Evolutionary conservation across 129 eudicot genomes (phyloP).

Genomic region (Artemisia annua): DNA sequence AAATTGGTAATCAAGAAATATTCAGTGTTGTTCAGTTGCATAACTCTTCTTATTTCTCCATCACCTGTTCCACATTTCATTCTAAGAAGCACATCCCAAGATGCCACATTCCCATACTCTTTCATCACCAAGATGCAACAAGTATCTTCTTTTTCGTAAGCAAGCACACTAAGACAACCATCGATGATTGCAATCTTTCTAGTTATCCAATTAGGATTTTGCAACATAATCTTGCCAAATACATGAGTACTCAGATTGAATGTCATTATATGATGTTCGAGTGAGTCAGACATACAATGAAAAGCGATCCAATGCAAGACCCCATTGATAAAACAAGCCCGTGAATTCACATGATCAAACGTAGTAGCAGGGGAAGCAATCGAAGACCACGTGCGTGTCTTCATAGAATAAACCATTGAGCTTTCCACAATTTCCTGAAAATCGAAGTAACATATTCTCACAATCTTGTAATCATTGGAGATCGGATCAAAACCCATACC

Average conservation of each 20-base stretch:
- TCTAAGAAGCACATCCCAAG: not conserved
- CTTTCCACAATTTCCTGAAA: too few relatives aligned
- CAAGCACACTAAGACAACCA: not conserved
- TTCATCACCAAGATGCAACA: not conserved
- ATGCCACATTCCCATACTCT: not conserved
- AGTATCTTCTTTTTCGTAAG: not conserved
- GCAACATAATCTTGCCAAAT: not conserved
- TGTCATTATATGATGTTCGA: not conserved
- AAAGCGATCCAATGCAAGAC: too few relatives aligned
- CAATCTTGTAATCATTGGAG: constrained; percentile 7
- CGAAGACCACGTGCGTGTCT: not conserved
- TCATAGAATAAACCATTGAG: not conserved
- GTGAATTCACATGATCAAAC: too few relatives aligned
- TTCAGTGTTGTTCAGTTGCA: not conserved
- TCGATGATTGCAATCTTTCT: not conserved
- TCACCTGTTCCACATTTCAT: not conserved
- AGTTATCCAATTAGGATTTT: not conserved
- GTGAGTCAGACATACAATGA: not conserved
- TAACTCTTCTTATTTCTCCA: not conserved
- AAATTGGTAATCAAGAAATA: not conserved
- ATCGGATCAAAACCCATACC: not conserved
- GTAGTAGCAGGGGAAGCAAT: not conserved
- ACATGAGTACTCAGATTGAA: not conserved
- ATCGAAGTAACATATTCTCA: not conserved
- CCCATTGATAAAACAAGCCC: too few relatives aligned